Base-by-base conservation (phyloP, 805 yeast species). In the Candida germanica region DNA sequence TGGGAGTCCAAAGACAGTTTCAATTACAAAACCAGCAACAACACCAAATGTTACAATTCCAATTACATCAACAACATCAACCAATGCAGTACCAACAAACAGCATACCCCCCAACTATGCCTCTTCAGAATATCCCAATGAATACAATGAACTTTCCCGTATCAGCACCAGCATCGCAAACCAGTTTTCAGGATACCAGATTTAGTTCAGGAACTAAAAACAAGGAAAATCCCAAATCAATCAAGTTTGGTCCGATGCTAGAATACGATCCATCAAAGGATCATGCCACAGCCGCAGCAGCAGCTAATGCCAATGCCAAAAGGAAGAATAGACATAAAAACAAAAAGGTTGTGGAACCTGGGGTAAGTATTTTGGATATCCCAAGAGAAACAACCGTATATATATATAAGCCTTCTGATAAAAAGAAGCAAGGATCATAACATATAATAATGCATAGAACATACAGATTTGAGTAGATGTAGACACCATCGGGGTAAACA, bases 181-280 rank as follows among this genome's bases (percentile, higher is more conserved):
- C 41, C 43, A 46, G 45, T 8, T 44, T 41, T 20, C 19, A 12
- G 7, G 39, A 36, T 6, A 5, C 23, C 4, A 14, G 6, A 20
- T 20, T 10, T 20, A 7, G 9, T 20, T 20, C 23, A 7, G 23
- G 23, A 20, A 20, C 23, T n/a, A 27, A 14, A 14, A 35, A 18
- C 17, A 44, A 38, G 33, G 40, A 39, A 13, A 39, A 36, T 17
- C 37, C 13, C 13, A 39, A 32, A 35, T 55, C 58, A 11, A 61
- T 65, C 32, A 61, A 54, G 35, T 64, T 63, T 43, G 66, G 68
- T 21, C 69, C 71, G 6, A 64, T 65, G 41, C 39, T 65, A 27
- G 69, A 51, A 37, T 65, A 65, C 36, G 69, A 65, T 40, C 71
- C 71, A 9, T 60, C 69, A 11, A 58, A 54, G 31, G 60, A 51